Base-by-base conservation (phyloP, 2,329 filamentous ascomycete species). In the Zymoseptoria crescenta region DNA sequence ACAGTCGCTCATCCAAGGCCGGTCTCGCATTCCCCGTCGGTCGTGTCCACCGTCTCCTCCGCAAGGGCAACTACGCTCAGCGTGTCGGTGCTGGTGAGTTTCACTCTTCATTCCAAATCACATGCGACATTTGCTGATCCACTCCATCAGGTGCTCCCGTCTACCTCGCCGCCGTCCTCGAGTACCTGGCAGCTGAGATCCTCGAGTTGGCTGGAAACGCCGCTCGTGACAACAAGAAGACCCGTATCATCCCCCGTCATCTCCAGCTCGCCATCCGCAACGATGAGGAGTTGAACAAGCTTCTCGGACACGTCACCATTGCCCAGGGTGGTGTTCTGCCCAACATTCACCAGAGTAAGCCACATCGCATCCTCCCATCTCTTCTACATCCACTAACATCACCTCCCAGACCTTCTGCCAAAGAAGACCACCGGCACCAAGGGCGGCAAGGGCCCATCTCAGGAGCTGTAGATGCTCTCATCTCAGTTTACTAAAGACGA, bases 31-130 rank as follows among this genome's bases (percentile, higher is more conserved):
- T 97, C 86, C 93, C 93, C 65, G 93, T 97, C 74, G 93, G 93
- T 80, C 93, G 93, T 96, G 93, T 97, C 72, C 93, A 97, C 83
- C 91, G 93, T 91, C 90, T 96, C 61, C 85, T 97, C 73, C 87
- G 94, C 81, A 97, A 96, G 86, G 93, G 93, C 76, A 96, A 97
- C 89, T 99, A 99, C 77, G 93, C 93, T 72, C 93, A 97, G 85
- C 94, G 93, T 86, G 93, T 97, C 73, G 93, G 93, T 92, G 93
- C 93, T 73, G 93, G 89, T 84, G 73, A 74, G 80, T 75, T 60
- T 62, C 56, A 64, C 58, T 56, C 49, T 51, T 49, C 35, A 24
- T 50, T 41, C 54, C 27, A 52, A 54, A 20, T 48, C 51, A 56
- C 48, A 57, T 61, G 35, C 35, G 55, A 53, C 62, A 57, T 57